Conservation (phyloP, 2,329 filamentous ascomycete species). For the Penicillium polonicum region DNA sequence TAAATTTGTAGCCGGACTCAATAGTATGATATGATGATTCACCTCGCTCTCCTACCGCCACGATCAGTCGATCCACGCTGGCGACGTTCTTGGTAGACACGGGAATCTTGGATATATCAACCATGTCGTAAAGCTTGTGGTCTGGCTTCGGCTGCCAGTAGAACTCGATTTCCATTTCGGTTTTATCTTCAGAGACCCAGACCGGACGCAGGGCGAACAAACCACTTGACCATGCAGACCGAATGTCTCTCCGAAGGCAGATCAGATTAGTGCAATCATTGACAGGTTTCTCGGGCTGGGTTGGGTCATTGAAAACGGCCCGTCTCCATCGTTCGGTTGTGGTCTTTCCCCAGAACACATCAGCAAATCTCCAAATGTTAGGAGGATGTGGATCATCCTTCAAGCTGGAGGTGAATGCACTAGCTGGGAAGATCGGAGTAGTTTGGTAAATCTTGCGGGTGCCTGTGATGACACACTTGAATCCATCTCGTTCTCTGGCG, state of each 20-base stretch:
- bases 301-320: slow-evolving; percentile 4
- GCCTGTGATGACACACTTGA: slow-evolving; percentile 10
- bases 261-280: slow-evolving; percentile 11
- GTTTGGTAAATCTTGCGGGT: slow-evolving; percentile 2
- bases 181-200: not conserved
- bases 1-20: slow-evolving; percentile 10
- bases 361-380: slow-evolving; percentile 2
- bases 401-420: not conserved
- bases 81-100: not conserved
- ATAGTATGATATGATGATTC: not conserved
- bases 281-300: not conserved
- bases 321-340: slow-evolving; percentile 2
- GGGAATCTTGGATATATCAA: slow-evolving; percentile 1
- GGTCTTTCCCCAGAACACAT: slow-evolving; percentile 6
- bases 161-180: slow-evolving; percentile 12
- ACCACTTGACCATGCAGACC: slow-evolving; percentile 2
- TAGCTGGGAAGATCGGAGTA: slow-evolving; percentile 2
- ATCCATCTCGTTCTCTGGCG: slow-evolving; percentile 8
- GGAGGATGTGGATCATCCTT: not conserved
- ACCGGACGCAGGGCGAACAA: slow-evolving; percentile 9
- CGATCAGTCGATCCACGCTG: not conserved
- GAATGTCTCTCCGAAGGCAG: slow-evolving; percentile 10
- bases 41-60: not conserved
- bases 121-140: not conserved
- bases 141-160: slow-evolving; percentile 9